phyloP scores from a whole-genome alignment of 305 asterid genomes.

The Andrographis paniculata region DNA sequence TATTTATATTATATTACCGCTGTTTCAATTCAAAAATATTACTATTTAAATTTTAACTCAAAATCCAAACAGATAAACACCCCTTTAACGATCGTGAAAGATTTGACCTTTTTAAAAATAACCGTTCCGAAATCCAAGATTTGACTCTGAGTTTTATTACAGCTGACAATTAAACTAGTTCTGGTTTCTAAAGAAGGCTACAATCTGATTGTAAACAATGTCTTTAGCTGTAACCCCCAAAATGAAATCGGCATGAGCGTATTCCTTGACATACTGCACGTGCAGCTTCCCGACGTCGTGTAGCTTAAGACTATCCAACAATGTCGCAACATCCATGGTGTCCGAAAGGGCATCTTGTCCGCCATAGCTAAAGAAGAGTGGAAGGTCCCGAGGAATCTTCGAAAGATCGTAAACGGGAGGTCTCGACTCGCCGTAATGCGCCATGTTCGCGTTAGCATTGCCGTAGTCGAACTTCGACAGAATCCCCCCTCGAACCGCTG shows the following conservation, averaged over 20 bases:
- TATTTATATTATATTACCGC: too few species aligned
- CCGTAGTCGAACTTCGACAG: conserved; percentile 64
- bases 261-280: conserved; percentile 53
- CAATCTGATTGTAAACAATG: conserved; percentile 43
- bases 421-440: conserved; percentile 45
- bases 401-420: conserved; percentile 57
- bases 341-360: conserved; percentile 68
- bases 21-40: too few species aligned
- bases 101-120: too few species aligned
- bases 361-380: conserved; percentile 68
- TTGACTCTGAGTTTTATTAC: too few species aligned
- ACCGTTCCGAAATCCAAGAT: too few species aligned
- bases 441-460: conserved; percentile 29
- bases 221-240: conserved; percentile 63
- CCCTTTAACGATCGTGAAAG: too few species aligned
- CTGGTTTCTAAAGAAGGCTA: conserved; percentile 38
- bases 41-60: too few species aligned
- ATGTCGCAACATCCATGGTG: conserved; percentile 37
- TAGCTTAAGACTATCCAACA: conserved; percentile 42
- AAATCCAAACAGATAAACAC: too few species aligned
- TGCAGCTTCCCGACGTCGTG: conserved; percentile 58
- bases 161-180: too few species aligned
- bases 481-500: conserved; percentile 53
- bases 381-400: conserved; percentile 50
- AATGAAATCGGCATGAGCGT: conserved; percentile 78